Evolutionary conservation across 345 rosid genomes (phyloP).

Genomic region (Euphorbia tirucalli): DNA sequence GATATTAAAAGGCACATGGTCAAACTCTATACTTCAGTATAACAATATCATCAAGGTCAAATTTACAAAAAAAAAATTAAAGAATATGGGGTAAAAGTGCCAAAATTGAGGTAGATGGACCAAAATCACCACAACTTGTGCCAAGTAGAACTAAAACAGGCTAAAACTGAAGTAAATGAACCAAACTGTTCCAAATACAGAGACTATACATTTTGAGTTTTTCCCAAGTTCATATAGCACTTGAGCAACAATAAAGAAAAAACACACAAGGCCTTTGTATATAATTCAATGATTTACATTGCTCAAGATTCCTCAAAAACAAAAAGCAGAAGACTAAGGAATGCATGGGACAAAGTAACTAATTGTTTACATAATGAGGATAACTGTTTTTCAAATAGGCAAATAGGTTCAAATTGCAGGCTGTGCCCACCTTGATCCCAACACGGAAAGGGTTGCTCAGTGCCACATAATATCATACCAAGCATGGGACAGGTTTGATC

Average conservation of each 20-base stretch:
- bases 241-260: background rate
- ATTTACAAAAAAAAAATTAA: too few species aligned
- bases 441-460: background rate
- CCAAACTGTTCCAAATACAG: too few species aligned
- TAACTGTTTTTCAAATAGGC: background rate
- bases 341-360: background rate
- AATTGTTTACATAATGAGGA: background rate
- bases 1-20: too few species aligned
- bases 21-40: too few species aligned
- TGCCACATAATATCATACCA: background rate
- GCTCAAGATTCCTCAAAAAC: background rate
- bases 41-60: too few species aligned
- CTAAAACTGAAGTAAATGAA: too few species aligned
- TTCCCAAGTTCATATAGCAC: too few species aligned
- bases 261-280: background rate
- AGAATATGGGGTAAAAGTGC: too few species aligned
- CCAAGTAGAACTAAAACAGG: too few species aligned
- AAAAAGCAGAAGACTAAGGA: background rate
- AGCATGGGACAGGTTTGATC: background rate
- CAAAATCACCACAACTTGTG: too few species aligned
- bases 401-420: background rate
- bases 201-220: too few species aligned
- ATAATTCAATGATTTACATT: background rate
- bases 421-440: background rate
- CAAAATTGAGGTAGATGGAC: too few species aligned